Base-by-base conservation (phyloP, 805 yeast species). In the Diddensiella transvaalensis region DNA sequence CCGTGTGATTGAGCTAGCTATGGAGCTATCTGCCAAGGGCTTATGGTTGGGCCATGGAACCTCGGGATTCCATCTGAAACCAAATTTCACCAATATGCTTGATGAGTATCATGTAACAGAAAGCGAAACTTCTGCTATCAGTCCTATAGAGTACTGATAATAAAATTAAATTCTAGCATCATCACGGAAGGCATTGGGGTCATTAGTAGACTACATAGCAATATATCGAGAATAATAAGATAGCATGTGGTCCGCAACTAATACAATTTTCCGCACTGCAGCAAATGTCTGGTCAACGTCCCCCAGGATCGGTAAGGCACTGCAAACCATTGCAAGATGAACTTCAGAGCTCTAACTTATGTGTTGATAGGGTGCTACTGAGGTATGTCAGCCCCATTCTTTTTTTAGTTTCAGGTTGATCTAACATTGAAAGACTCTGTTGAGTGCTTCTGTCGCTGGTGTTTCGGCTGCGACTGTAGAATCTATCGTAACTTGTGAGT, bases 401-500 rank as follows among this genome's bases (percentile, higher is more conserved):
- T n/a, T n/a, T n/a, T n/a, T n/a, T n/a, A n/a, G n/a, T n/a, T n/a
- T n/a, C n/a, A n/a, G n/a, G n/a, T n/a, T n/a, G n/a, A n/a, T n/a
- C n/a, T n/a, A 8, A 26, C 8, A 8, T 26, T 26, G 4, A 39
- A 15, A 55, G 65, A 36, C 60, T 54, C 57, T 63, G 54, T 52
- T 62, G 52, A 53, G 66, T 59, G 47, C 73, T 48, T 52, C 67
- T 51, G 50, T 65, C 51, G 62, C 79, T 56, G 66, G 71, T 18
- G 56, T 60, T 21, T 40, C 66, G 4, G 73, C 74, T 15, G 67
- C 69, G 19, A 56, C 62, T 17, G 64, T 62, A 11, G 73, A 71
- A 54, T 57, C 67, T 29, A 49, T 52, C n/a, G 47, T 66, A 10
- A 70, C 73, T 1, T 70, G 68, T 64, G 46, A 47, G 68, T 50